Conservation (phyloP, 192 early-diverging fungal species). For the Phlyctochytrium planicorne region DNA sequence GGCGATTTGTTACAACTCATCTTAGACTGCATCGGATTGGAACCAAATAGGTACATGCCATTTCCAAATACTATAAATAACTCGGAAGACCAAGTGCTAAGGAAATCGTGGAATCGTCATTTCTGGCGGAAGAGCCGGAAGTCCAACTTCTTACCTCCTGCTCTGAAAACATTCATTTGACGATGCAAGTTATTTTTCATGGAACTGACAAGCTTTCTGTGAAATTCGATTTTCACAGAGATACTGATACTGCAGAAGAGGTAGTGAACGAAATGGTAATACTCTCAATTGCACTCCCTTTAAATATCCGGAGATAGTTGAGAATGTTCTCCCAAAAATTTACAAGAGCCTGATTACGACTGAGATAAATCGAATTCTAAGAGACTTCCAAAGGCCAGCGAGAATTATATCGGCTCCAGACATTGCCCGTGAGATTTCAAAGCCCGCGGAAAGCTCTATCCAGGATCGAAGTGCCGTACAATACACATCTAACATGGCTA, state of each 20-base stretch:
- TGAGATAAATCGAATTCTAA: slow-evolving; percentile 80
- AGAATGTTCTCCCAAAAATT: slow-evolving; percentile 68
- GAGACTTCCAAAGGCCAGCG: slow-evolving; percentile 64
- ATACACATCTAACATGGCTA: slow-evolving; percentile 61
- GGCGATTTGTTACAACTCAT: slow-evolving; percentile 67
- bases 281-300: background rate
- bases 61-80: slow-evolving; percentile 6
- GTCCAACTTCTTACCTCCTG: slow-evolving; percentile 63
- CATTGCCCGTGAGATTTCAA: too few relatives aligned
- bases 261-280: slow-evolving; percentile 79
- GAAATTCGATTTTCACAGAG: slow-evolving; percentile 80
- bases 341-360: slow-evolving; percentile 78
- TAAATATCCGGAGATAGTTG: slow-evolving; percentile 61
- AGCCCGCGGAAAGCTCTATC: too few relatives aligned
- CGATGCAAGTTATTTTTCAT: slow-evolving; percentile 74
- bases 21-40: slow-evolving; percentile 60
- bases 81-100: slow-evolving; percentile 57
- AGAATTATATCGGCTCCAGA: slow-evolving; percentile 52
- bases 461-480: too few relatives aligned
- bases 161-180: slow-evolving; percentile 63
- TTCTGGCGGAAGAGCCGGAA: slow-evolving; percentile 74
- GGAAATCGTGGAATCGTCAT: slow-evolving; percentile 71
- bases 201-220: slow-evolving; percentile 77
- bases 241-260: slow-evolving; percentile 75
- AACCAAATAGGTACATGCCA: slow-evolving; percentile 57